Percentiles rank a stretch among this genome's conserved stretches.
phyloP scores from a whole-genome alignment of 2,329 filamentous ascomycete genomes.

The Talaromyces albobiverticillius region DNA sequence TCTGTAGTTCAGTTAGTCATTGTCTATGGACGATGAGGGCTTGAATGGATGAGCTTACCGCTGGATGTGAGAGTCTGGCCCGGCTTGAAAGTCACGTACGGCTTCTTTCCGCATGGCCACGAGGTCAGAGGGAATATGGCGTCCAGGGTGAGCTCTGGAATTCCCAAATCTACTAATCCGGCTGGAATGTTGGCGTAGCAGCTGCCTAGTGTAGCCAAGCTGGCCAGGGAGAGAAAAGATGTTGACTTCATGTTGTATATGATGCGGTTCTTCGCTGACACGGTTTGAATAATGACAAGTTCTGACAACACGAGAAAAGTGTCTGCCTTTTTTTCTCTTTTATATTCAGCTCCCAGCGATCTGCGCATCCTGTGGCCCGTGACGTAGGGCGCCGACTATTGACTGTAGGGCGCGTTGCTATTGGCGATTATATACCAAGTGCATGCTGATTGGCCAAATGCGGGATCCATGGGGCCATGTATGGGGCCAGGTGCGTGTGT shows the following conservation, averaged over 20 bases:
- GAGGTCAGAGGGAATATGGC: not conserved
- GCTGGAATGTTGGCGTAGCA: not conserved
- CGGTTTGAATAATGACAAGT: too few relatives aligned
- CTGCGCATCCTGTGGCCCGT: too few relatives aligned
- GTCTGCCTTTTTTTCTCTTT: too few relatives aligned
- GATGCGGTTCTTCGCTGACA: too few relatives aligned
- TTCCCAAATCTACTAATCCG: not conserved
- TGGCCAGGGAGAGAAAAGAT: not conserved
- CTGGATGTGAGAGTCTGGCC: not conserved
- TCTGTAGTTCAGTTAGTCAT: not conserved
- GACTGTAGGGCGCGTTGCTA: too few relatives aligned
- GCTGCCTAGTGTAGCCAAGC: not conserved
- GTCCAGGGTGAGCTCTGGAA: not conserved
- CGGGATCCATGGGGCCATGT: too few relatives aligned
- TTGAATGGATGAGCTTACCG: not conserved
- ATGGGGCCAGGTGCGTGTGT: too few relatives aligned
- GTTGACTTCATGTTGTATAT: conserved; percentile 3
- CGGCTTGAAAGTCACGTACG: not conserved
- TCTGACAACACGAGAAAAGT: too few relatives aligned
- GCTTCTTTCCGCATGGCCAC: conserved; percentile 3
- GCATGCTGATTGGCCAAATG: too few relatives aligned
- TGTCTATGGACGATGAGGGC: not conserved
- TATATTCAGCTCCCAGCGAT: too few relatives aligned
- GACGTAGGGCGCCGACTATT: too few relatives aligned
- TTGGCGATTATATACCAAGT: too few relatives aligned